Base-by-base conservation (phyloP, 208 protist species). In the Crithidia brevicula region DNA sequence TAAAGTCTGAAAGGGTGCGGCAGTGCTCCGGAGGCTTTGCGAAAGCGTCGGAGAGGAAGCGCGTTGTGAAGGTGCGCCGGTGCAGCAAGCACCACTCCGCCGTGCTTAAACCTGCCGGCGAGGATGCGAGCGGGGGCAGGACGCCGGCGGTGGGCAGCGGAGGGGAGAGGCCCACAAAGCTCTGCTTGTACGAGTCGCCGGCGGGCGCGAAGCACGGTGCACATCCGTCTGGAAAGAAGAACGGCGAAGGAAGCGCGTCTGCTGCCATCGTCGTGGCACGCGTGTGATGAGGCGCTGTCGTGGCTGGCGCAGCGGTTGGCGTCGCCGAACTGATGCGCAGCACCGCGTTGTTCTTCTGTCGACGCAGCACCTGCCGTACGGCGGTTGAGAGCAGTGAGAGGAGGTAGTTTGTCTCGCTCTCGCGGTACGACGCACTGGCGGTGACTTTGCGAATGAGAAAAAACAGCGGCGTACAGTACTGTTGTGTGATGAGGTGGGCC, bases 321-420 rank as follows among this genome's bases (percentile, higher is more conserved):
- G 45, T 56, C 42, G 15, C 31, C 28, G 22, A 79, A 15, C 42
- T 58, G 23, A 83, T 46, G 20, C 59, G 66, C 54, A 72, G 43
- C 15, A 68, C 58, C 25, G 51, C 28, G 40, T 60, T 46, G 23
- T 73, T 52, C 27, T 66, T 61, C 22, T 68, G 76, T 36, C 77
- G 42, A 23, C 38, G 69, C 42, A 91, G 82, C 60, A 68, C 77
- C 46, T 84, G 81, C 40, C 77, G 71, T 25, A 91, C 86, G 4
- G 86, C 89, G 16, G 84, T 91, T 52, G 77, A 73, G 62, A 95
- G 81, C 38, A 95, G 76, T 11, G 89, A 92, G 20, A 95, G 79
- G 46, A 88, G 79, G 42, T 81, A 89, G 42, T 50, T 79, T 18
- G 83, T 85, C 67, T 95, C 89, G 31, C 76, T 87, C 11, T 61